These are phyloP conservation scores for Phytophthora boehmeriae DNA, from an alignment of 352 stramenopile species.

Conservation along the genomic window DNA sequence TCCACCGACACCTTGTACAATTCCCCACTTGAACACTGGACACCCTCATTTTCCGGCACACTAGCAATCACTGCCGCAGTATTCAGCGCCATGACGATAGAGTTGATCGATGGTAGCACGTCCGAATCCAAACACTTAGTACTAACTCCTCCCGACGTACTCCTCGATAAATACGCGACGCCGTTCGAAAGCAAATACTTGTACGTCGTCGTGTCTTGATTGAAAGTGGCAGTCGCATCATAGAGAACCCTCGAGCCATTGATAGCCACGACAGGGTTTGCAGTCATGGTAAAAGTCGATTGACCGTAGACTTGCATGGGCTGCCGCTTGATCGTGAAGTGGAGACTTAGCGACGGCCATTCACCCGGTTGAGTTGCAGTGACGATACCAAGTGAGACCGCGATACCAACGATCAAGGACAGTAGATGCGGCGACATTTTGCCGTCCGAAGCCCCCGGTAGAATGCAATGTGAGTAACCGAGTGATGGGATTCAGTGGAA, in stretches of 20 bases:
- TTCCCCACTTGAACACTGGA: constrained; percentile 4
- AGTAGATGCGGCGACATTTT: background rate
- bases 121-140: constrained; percentile 20
- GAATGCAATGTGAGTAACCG: background rate
- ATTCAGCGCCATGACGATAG: constrained; percentile 23
- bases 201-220: constrained; percentile 10
- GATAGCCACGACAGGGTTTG: constrained; percentile 17
- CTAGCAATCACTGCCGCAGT: constrained; percentile 10
- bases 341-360: constrained; percentile 30
- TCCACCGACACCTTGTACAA: constrained; percentile 17
- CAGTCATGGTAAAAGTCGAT: constrained; percentile 30
- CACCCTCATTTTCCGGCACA: background rate
- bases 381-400: background rate
- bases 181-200: constrained; percentile 37
- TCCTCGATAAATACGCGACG: constrained; percentile 26
- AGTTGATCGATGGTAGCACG: constrained; percentile 26
- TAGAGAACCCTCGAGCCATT: constrained; percentile 25
- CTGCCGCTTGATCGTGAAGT: constrained; percentile 33
- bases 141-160: constrained; percentile 1
- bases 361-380: constrained; percentile 2
- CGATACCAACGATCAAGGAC: background rate
- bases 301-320: constrained; percentile 34
- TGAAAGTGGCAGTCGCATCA: constrained; percentile 22
- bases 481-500: background rate
- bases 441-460: background rate